Base-by-base conservation (phyloP, 2,329 filamentous ascomycete species). In the Sclerotinia spermophila region DNA sequence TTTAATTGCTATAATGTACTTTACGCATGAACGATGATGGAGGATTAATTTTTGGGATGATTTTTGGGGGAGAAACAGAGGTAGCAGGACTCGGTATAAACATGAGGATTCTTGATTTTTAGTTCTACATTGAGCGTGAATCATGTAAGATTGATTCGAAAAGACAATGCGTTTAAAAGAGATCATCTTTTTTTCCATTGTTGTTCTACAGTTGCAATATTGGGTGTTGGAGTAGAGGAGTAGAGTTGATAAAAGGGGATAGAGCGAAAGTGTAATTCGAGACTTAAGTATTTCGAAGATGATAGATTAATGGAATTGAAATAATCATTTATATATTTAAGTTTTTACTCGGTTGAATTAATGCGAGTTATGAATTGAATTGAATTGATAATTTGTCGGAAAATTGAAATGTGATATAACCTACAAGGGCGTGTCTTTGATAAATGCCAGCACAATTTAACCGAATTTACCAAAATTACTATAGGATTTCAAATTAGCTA, bases 11-110 rank as follows among this genome's bases (percentile, higher is more conserved):
- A 69, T 64, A 69, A 69, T 64, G 67, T 61, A 48, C 27, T 59
- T 68, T 55, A 64, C 42, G 59, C 67, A 61, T 69, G 33, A 53
- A 69, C 59, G 58, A 69, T 69, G 44, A 69, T 69, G 67, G 44
- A 33, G 67, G n/a, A 44, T 53, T 53, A 30, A 68, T 48, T 68
- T 64, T 38, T 48, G 55, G 19, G 13, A 53, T 45, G 51, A 24
- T 38, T 10, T 35, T 13, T 61, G 67, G 33, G 33, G 35, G 19
- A 33, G 35, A 38, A 19, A 30, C 19, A 15, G 48, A 56, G 35
- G 7, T 30, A 17, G n/a, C 19, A 62, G 44, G 38, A 44, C 44
- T 42, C 35, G 44, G 44, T 51, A 45, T 44, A 35, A 40, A 21
- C 19, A 55, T 48, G 44, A 53, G 2, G 4, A 27, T 40, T 40